Evolutionary conservation across 352 stramenopile species (phyloP).

Genomic region (Phytophthora sp.): DNA sequence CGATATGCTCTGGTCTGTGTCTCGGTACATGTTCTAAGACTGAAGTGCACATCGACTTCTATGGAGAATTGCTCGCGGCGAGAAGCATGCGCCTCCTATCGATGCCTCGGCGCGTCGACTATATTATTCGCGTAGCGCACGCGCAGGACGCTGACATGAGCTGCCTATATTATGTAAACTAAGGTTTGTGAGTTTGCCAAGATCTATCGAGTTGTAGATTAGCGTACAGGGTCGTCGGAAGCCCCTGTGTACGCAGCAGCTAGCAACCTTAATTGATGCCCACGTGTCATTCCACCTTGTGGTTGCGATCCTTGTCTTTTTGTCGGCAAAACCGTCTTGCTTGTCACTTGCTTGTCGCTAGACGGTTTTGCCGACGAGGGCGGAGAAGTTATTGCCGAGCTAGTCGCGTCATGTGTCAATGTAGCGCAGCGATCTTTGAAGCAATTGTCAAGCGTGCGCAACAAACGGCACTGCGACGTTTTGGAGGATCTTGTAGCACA

Average conservation of each 20-base stretch:
- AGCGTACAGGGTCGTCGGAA: conserved; percentile 28
- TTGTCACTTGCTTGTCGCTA: conserved; percentile 6
- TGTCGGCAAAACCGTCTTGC: conserved; percentile 4
- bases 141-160: conserved; percentile 18
- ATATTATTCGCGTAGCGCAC: conserved; percentile 39
- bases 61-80: conserved; percentile 16
- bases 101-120: conserved; percentile 12
- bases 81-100: conserved; percentile 18
- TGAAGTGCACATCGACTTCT: conserved; percentile 2
- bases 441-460: not conserved
- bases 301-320: not conserved
- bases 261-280: conserved; percentile 26
- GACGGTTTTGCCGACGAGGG: not conserved
- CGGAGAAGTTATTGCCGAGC: not conserved
- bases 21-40: conserved; percentile 60
- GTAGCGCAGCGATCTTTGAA: not conserved
- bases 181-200: conserved; percentile 31
- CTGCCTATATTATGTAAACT: conserved; percentile 34
- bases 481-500: no score
- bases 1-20: conserved; percentile 63
- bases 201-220: conserved; percentile 9
- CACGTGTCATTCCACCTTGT: conserved; percentile 18
- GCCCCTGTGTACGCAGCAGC: conserved; percentile 18
- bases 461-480: no score
- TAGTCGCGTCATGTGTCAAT: not conserved